A percentile compares a stretch with the other conserved stretches of the same genome.
phyloP scores from a whole-genome alignment of 768 basidiomycete genomes.

The Royoungia palumana region DNA sequence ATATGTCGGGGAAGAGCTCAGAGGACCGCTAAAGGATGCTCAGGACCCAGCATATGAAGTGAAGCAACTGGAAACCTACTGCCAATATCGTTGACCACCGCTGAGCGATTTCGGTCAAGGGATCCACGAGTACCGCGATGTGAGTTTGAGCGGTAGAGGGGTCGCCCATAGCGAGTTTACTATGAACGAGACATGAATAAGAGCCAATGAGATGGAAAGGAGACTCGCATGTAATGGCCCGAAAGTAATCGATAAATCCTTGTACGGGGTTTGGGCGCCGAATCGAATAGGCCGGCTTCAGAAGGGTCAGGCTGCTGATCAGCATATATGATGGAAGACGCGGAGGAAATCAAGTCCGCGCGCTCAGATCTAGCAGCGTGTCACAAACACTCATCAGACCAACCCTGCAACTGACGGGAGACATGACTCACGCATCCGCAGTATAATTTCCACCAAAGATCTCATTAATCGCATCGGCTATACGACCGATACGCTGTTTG shows the following conservation, averaged over 20 bases:
- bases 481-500: slow-evolving; percentile 62
- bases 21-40: slow-evolving; percentile 12
- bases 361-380: slow-evolving; percentile 42
- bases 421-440: slow-evolving; percentile 41
- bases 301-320: slow-evolving; percentile 72
- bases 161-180: slow-evolving; percentile 70
- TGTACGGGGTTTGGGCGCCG: slow-evolving; percentile 55
- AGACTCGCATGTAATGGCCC: slow-evolving; percentile 60
- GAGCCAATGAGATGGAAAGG: not conserved
- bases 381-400: not conserved
- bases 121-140: slow-evolving; percentile 75
- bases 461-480: slow-evolving; percentile 60
- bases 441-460: slow-evolving; percentile 40
- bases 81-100: slow-evolving; percentile 79
- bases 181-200: slow-evolving; percentile 27
- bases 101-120: slow-evolving; percentile 80
- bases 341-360: slow-evolving; percentile 59
- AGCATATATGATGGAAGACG: slow-evolving; percentile 69
- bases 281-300: slow-evolving; percentile 69
- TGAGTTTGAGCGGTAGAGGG: slow-evolving; percentile 63
- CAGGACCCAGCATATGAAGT: not conserved
- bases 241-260: slow-evolving; percentile 59
- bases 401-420: not conserved
- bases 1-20: slow-evolving; percentile 57
- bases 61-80: slow-evolving; percentile 38